A percentile compares a stretch with the other conserved stretches of the same genome.
phyloP scores from a whole-genome alignment of 208 protist genomes.

The Leishmania martiniquensis region DNA sequence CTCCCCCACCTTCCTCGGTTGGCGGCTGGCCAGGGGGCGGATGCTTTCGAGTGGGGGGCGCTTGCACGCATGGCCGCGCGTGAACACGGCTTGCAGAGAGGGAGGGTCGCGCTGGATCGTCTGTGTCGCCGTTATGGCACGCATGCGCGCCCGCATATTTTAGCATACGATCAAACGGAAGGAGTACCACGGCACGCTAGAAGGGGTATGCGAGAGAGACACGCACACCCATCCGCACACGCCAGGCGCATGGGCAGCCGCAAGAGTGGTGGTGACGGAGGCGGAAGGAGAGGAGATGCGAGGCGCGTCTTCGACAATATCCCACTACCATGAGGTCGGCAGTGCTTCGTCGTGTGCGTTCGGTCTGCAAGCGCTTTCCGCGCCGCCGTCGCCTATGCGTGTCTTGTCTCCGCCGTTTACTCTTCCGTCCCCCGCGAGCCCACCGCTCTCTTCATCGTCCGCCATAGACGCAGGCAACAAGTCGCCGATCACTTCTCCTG shows the following conservation, averaged over 20 bases:
- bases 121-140: not conserved
- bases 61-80: not conserved
- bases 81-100: not conserved
- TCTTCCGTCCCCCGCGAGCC: not conserved
- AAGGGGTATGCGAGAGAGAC: not conserved
- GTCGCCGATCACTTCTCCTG: slow-evolving; percentile 13
- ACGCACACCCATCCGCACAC: not conserved
- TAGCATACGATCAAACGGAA: not conserved
- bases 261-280: not conserved
- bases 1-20: not conserved
- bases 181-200: not conserved
- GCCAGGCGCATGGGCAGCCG: not conserved
- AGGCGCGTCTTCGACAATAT: not conserved
- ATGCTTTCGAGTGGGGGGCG: not conserved
- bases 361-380: not conserved
- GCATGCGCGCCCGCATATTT: not conserved
- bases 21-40: not conserved
- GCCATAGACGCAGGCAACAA: slow-evolving; percentile 1
- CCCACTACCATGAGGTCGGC: not conserved
- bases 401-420: not conserved
- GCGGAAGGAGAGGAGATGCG: not conserved
- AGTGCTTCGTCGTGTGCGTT: not conserved
- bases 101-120: not conserved
- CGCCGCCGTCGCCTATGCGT: not conserved
- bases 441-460: slow-evolving; percentile 4